These are phyloP conservation scores for Peronospora farinosa DNA, from an alignment of 352 stramenopile species.

Conservation along the genomic window DNA sequence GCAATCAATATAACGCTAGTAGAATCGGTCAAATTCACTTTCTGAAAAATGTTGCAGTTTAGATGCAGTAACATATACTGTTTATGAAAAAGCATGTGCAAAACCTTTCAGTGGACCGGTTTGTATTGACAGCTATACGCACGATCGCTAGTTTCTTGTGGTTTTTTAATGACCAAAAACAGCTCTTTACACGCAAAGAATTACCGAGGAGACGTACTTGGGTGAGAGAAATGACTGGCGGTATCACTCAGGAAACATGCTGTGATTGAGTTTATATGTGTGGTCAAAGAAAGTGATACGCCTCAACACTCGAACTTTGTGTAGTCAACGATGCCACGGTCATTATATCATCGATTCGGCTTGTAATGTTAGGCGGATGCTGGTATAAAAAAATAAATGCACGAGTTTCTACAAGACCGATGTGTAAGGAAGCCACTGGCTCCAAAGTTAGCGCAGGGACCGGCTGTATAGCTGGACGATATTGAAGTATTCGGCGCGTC, in stretches of 20 bases:
- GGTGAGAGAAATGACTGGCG: constrained; percentile 85
- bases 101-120: constrained; percentile 41
- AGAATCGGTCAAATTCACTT: constrained; percentile 44
- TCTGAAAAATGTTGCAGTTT: constrained; percentile 37
- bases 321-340: constrained; percentile 52
- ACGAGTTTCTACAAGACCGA: no score
- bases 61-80: constrained; percentile 27
- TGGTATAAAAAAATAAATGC: no score
- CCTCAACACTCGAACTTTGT: constrained; percentile 46
- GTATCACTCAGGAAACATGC: constrained; percentile 68
- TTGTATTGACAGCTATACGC: constrained; percentile 38
- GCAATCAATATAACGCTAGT: constrained; percentile 24
- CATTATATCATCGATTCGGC: constrained; percentile 40
- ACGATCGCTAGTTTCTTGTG: constrained; percentile 26
- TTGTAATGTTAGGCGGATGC: no score
- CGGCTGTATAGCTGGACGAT: no score
- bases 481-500: no score
- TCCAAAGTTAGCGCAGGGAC: no score
- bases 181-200: constrained; percentile 58
- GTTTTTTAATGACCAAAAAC: constrained; percentile 33
- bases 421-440: no score
- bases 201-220: constrained; percentile 44
- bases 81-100: constrained; percentile 29
- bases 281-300: constrained; percentile 51
- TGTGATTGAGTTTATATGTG: constrained; percentile 71